These are phyloP conservation scores for Populus trichocarpa DNA, from an alignment of 441 rosid genomes.

Conservation along the genomic window DNA sequence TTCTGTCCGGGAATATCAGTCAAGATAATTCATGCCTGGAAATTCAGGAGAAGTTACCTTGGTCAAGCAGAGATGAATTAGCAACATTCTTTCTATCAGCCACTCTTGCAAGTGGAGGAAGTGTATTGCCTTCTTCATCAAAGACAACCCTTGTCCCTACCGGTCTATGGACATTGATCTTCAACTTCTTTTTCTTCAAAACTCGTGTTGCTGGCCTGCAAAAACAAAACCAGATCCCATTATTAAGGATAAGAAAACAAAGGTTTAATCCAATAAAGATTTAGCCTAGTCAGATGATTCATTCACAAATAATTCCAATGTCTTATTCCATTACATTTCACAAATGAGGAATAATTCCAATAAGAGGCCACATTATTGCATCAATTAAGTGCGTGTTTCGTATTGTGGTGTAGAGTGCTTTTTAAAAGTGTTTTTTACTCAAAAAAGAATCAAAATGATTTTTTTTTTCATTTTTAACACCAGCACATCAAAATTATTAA, in stretches of 20 bases:
- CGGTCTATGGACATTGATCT: conserved; percentile 80
- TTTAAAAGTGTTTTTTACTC: no score
- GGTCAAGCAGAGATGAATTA: conserved; percentile 42
- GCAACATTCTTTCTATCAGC: conserved; percentile 48
- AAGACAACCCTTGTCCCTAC: conserved; percentile 70
- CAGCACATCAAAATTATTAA: no score
- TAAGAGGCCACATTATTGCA: background rate
- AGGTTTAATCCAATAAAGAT: background rate
- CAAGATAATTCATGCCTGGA: background rate
- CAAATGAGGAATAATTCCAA: background rate
- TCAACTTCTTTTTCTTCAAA: conserved; percentile 75
- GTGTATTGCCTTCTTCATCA: conserved; percentile 77
- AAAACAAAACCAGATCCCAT: background rate
- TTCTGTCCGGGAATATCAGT: background rate
- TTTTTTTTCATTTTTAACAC: no score
- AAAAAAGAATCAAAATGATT: no score
- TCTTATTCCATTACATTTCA: background rate
- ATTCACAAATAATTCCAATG: background rate
- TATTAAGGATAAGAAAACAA: background rate
- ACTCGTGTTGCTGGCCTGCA: conserved; percentile 65
- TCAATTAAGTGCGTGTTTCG: background rate
- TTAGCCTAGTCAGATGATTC: background rate
- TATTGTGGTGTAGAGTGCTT: no score
- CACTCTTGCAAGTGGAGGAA: conserved; percentile 72
- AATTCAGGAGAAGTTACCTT: conserved; percentile 37